Conservation (phyloP, 1,284 basidiomycete genomes). For the Rugosomyces carneus region DNA sequence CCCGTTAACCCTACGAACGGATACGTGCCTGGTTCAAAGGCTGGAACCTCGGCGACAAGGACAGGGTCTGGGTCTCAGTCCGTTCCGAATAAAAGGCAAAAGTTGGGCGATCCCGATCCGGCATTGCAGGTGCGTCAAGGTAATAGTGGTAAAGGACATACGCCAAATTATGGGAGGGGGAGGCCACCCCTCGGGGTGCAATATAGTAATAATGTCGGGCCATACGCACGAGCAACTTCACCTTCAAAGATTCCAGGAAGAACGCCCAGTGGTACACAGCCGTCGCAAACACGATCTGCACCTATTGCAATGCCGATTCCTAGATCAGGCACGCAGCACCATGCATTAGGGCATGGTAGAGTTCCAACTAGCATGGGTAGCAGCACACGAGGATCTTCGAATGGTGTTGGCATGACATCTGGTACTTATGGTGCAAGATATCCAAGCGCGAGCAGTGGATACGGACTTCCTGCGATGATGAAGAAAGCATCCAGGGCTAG, state of each 20-base stretch:
- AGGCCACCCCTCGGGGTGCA: conserved; percentile 32
- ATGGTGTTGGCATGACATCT: conserved; percentile 14
- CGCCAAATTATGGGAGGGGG: conserved; percentile 11
- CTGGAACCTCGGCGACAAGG: conserved; percentile 55
- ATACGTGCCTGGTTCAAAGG: conserved; percentile 32
- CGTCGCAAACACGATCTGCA: conserved; percentile 31
- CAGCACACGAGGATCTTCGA: conserved; percentile 11
- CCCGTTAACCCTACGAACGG: conserved; percentile 36
- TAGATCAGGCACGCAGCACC: conserved; percentile 41
- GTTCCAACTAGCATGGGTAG: conserved; percentile 27
- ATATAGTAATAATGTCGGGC: conserved; percentile 23
- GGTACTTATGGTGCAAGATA: conserved; percentile 23
- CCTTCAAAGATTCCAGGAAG: conserved; percentile 44
- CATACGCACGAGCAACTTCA: conserved; percentile 28
- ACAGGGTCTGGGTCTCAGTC: conserved; percentile 41
- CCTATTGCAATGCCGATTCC: conserved; percentile 39
- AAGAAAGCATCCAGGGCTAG: conserved; percentile 44
- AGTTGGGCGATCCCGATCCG: conserved; percentile 35
- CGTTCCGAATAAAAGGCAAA: conserved; percentile 52
- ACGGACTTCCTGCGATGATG: conserved; percentile 20
- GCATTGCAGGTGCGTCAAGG: conserved; percentile 18
- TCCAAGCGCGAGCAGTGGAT: conserved; percentile 14
- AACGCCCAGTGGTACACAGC: conserved; percentile 22
- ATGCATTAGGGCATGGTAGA: conserved; percentile 46
- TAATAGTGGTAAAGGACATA: conserved; percentile 16